Percentiles rank a stretch among this genome's conserved stretches.
These are phyloP conservation scores for rapeseed (Brassica napus) DNA, from an alignment of 345 rosid species.

Conservation along the genomic window DNA sequence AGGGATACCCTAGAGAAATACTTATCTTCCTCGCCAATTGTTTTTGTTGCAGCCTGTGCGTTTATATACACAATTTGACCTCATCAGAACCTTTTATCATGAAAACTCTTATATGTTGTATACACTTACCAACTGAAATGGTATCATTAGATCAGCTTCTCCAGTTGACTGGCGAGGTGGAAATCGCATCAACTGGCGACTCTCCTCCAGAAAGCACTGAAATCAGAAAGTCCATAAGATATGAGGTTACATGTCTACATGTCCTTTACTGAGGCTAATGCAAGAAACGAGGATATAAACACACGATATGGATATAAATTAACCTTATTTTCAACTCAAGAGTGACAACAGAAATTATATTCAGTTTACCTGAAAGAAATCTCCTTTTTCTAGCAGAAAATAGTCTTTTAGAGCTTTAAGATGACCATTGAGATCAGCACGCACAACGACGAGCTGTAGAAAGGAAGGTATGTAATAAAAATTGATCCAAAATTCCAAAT, in stretches of 20 bases:
- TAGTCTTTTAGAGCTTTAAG: constrained; percentile 93
- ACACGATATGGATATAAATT: neutral
- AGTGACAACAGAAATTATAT: neutral
- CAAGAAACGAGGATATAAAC: constrained; percentile 1
- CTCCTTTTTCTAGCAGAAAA: constrained; percentile 95
- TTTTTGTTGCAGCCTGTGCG: constrained; percentile 92
- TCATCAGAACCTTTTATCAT: neutral
- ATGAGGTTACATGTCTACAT: constrained; percentile 19
- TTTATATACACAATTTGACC: neutral
- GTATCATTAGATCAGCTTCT: constrained; percentile 96
- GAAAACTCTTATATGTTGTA: neutral
- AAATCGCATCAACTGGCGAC: constrained; percentile 89
- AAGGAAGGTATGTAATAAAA: constrained; percentile 24
- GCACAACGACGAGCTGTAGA: constrained; percentile 89
- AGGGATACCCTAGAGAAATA: constrained; percentile 81
- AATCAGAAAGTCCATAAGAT: constrained; percentile 20
- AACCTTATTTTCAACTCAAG: constrained; percentile 1
- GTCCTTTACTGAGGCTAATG: neutral
- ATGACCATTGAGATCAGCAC: constrained; percentile 92
- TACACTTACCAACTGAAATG: constrained; percentile 86
- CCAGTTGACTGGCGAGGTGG: constrained; percentile 98
- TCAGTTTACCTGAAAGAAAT: constrained; percentile 84
- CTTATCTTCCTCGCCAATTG: constrained; percentile 87
- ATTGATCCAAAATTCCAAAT: neutral
- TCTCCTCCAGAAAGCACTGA: constrained; percentile 97